Evolutionary conservation across 2,329 filamentous ascomycete species (phyloP).

Genomic region (Cyphellophora attinorum): DNA sequence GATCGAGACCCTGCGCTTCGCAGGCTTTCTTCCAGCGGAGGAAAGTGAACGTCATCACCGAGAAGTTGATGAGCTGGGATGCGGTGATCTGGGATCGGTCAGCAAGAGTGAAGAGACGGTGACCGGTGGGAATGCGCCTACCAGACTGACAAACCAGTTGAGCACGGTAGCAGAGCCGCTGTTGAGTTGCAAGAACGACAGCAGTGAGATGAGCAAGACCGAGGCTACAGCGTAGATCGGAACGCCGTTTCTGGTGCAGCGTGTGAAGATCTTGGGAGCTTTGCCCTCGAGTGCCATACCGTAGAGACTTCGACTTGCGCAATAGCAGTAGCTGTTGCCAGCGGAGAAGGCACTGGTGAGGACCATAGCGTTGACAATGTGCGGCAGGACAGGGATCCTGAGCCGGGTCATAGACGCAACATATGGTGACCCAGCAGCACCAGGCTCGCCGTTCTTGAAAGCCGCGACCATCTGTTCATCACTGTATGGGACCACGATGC

Average conservation of each 20-base stretch:
- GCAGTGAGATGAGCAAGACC: slow-evolving; percentile 57
- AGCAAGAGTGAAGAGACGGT: not conserved
- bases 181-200: slow-evolving; percentile 66
- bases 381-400: slow-evolving; percentile 52
- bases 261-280: slow-evolving; percentile 53
- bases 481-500: slow-evolving; percentile 62
- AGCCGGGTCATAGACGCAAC: slow-evolving; percentile 57
- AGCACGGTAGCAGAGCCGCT: slow-evolving; percentile 57
- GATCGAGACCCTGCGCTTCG: slow-evolving; percentile 57
- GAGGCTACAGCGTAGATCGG: slow-evolving; percentile 63
- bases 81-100: slow-evolving; percentile 46
- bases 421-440: slow-evolving; percentile 61
- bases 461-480: slow-evolving; percentile 52
- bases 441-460: slow-evolving; percentile 49
- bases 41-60: slow-evolving; percentile 60
- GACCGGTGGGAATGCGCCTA: slow-evolving; percentile 16
- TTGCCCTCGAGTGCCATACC: slow-evolving; percentile 61
- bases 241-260: slow-evolving; percentile 55
- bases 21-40: slow-evolving; percentile 63
- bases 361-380: slow-evolving; percentile 65
- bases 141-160: slow-evolving; percentile 61
- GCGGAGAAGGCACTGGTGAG: slow-evolving; percentile 60
- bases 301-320: slow-evolving; percentile 58
- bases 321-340: slow-evolving; percentile 60
- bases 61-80: slow-evolving; percentile 65